phyloP scores from a whole-genome alignment of 352 stramenopile species.

The Globisporangium rhizosaccharum region DNA sequence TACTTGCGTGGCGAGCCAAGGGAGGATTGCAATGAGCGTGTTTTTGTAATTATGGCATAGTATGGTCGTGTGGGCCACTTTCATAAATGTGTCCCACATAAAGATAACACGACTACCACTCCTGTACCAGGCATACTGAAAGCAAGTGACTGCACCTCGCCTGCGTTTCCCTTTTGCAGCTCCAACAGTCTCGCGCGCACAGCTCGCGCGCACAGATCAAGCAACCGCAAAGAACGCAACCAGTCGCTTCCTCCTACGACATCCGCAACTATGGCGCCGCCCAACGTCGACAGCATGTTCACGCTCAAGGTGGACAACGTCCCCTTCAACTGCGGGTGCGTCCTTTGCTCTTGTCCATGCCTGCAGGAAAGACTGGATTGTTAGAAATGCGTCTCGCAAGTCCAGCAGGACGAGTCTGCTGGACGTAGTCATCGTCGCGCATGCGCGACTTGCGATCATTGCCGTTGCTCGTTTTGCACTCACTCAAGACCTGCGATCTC shows the following conservation, averaged over 20 bases:
- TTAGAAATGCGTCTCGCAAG: no score
- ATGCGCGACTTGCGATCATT: no score
- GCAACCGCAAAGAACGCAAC: neutral
- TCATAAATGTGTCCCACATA: neutral
- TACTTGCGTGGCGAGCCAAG: no score
- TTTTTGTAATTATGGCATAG: no score
- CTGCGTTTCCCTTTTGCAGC: neutral
- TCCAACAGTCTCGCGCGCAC: neutral
- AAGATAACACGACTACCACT: neutral
- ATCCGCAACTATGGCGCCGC: slow-evolving; percentile 40
- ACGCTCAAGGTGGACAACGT: slow-evolving; percentile 90
- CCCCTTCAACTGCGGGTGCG: slow-evolving; percentile 66
- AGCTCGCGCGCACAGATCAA: neutral
- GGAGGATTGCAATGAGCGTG: no score
- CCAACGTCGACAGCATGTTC: slow-evolving; percentile 78
- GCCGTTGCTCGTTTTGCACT: no score
- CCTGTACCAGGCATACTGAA: neutral
- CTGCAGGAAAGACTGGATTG: no score
- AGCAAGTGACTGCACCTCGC: neutral
- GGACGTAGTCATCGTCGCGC: no score
- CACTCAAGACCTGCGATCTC: neutral
- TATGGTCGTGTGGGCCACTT: no score
- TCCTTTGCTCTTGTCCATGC: neutral
- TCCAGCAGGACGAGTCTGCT: no score
- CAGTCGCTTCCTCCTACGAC: neutral